Evolutionary conservation across 768 basidiomycete species (phyloP), one percentile per base, ranked within the genome.

Genomic region (Serendipita sp.): DNA sequence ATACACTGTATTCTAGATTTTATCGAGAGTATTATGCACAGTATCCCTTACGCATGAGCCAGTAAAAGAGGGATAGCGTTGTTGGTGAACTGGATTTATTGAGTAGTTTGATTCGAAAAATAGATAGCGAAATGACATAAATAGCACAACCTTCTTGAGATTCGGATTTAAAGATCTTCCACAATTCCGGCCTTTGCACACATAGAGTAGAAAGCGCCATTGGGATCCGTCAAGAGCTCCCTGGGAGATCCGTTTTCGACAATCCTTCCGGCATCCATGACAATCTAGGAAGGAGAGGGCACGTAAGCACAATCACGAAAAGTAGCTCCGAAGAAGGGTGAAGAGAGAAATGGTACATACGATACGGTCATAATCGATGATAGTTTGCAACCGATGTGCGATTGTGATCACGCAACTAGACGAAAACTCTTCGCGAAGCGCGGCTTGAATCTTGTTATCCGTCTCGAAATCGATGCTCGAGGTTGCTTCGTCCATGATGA

Each of bases 391-490:
- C 52, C 80, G 73, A 68, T 81, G 78, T 1, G 79, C 80, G 13
- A 81, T 76, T 16, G 79, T 81, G 34, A 81, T 70, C 15, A 82
- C 56, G 34, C 56, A 60, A 28, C 56, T 60, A n/a, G 56, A 60
- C 56, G 28, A 23, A 60, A 95, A 95, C 70, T 95, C 89, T 68
- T 88, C 85, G 3, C 91, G 78, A 54, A 96, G 93, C 0, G 91
- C 87, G 35, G 82, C 78, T 71, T 95, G 92, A 65, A 95, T 95
- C 75, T 91, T 92, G 5, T 87, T 81, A 69, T 94, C 93, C 46
- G 92, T 91, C 11, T 83, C 85, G 69, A 91, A 87, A 69, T 75
- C 74, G 32, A 73, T 69, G 15, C 68, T 91, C 88, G 65, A 91
- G 4, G 89, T 91, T 13, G 89, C 89, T 69, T 91, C 89, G 67